A percentile compares a stretch with the other conserved stretches of the same genome.
Conservation (phyloP, 2,329 filamentous ascomycete species). For the Diplocarpon mali region DNA sequence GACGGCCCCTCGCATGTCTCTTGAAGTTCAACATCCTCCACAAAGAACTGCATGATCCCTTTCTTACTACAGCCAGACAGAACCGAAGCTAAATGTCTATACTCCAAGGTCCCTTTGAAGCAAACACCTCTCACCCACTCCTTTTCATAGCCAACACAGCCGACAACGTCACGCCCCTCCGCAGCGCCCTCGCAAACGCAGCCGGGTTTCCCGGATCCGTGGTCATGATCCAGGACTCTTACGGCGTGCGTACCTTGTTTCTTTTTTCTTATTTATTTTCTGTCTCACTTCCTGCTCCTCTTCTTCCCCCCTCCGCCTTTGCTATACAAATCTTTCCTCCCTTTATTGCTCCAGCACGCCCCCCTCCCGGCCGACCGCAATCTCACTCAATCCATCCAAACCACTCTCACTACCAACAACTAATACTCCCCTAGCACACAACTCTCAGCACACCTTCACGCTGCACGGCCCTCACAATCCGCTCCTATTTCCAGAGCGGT, state of each 20-base stretch:
- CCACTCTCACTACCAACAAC: not conserved
- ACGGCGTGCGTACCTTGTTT: conserved; percentile 30
- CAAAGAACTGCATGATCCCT: not conserved
- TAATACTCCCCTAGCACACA: conserved; percentile 34
- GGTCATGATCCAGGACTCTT: conserved; percentile 38
- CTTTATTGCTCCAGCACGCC: not conserved
- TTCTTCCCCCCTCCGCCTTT: not conserved
- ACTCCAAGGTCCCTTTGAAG: conserved; percentile 24
- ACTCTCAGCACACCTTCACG: conserved; percentile 27
- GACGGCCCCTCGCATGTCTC: too few species aligned
- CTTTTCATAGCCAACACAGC: conserved; percentile 30
- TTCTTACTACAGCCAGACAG: not conserved
- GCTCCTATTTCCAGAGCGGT: conserved; percentile 32
- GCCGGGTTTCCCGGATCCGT: conserved; percentile 34
- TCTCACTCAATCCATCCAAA: not conserved
- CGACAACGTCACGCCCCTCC: conserved; percentile 29
- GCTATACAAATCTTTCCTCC: not conserved
- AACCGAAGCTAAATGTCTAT: not conserved
- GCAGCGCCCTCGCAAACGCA: conserved; percentile 26
- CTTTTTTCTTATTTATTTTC: too few species aligned
- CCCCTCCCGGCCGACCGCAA: too few species aligned
- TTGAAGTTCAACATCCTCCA: too few species aligned
- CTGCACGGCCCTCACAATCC: conserved; percentile 28
- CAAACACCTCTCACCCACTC: conserved; percentile 27
- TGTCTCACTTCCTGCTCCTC: too few species aligned